Evolutionary conservation across 371 early-diverging fungal genomes (phyloP).

Genomic region (Apophysomyces trapeziformis): DNA sequence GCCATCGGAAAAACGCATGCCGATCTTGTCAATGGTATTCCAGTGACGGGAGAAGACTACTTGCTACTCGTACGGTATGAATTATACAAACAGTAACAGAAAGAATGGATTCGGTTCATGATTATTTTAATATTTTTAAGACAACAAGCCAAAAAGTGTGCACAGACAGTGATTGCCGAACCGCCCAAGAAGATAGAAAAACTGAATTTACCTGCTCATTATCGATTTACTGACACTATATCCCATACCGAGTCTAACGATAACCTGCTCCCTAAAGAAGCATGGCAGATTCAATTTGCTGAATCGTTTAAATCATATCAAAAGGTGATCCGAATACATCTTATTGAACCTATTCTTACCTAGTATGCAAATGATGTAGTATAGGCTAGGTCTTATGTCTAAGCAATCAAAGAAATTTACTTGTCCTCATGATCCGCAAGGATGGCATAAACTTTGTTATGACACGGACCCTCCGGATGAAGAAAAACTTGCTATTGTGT

Average conservation of each 20-base stretch:
- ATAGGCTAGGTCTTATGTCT: not conserved
- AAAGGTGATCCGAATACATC: conserved; percentile 17
- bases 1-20: conserved; percentile 34
- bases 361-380: not conserved
- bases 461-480: not conserved
- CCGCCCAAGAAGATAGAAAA: conserved; percentile 29
- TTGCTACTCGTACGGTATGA: conserved; percentile 48
- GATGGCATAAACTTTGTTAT: conserved; percentile 25
- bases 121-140: conserved; percentile 14
- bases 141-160: conserved; percentile 37
- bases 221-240: conserved; percentile 23
- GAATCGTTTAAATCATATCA: conserved; percentile 33
- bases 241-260: not conserved
- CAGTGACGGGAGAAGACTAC: conserved; percentile 53
- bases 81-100: not conserved
- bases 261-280: conserved; percentile 20
- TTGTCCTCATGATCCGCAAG: not conserved
- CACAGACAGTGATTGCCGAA: conserved; percentile 34
- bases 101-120: not conserved
- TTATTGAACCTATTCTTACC: not conserved
- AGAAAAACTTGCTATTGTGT: not conserved
- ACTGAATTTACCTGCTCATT: conserved; percentile 32
- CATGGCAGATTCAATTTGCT: conserved; percentile 36
- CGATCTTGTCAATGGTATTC: conserved; percentile 45
- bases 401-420: not conserved